phyloP scores from a whole-genome alignment of 2,329 filamentous ascomycete species.

The Trichoderma semiorbis region DNA sequence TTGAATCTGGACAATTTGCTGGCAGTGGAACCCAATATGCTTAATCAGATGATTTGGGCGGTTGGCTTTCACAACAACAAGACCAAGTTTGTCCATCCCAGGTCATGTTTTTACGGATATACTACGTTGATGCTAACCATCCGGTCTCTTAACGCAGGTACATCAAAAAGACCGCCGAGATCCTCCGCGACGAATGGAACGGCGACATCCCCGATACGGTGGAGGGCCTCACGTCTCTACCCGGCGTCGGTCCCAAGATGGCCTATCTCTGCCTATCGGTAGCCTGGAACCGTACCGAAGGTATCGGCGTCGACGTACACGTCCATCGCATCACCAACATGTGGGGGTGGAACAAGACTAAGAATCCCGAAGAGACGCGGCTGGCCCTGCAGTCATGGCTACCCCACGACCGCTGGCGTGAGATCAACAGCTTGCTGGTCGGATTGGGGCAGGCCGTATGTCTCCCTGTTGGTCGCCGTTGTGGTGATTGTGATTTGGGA shows the following conservation, averaged over 20 bases:
- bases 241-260: conserved; percentile 94
- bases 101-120: neutral
- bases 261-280: conserved; percentile 81
- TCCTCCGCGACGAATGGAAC: conserved; percentile 66
- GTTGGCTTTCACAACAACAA: conserved; percentile 97
- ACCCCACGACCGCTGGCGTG: conserved; percentile 79
- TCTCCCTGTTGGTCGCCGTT: conserved; percentile 72
- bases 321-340: conserved; percentile 93
- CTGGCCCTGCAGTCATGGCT: conserved; percentile 75
- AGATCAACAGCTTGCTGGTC: conserved; percentile 87
- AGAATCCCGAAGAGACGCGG: conserved; percentile 78
- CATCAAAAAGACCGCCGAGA: conserved; percentile 70
- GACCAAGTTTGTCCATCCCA: conserved; percentile 53
- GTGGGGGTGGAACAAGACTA: conserved; percentile 86
- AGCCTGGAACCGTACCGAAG: conserved; percentile 60
- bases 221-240: conserved; percentile 69
- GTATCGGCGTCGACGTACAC: conserved; percentile 92
- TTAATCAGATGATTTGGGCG: conserved; percentile 73
- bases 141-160: conserved; percentile 35
- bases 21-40: conserved; percentile 59
- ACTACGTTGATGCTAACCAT: neutral
- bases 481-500: conserved; percentile 82
- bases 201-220: conserved; percentile 80
- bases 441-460: conserved; percentile 87
- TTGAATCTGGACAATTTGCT: conserved; percentile 77